Conservation (phyloP, 495 filamentous ascomycete species). For the Penicillium riverlandense region DNA sequence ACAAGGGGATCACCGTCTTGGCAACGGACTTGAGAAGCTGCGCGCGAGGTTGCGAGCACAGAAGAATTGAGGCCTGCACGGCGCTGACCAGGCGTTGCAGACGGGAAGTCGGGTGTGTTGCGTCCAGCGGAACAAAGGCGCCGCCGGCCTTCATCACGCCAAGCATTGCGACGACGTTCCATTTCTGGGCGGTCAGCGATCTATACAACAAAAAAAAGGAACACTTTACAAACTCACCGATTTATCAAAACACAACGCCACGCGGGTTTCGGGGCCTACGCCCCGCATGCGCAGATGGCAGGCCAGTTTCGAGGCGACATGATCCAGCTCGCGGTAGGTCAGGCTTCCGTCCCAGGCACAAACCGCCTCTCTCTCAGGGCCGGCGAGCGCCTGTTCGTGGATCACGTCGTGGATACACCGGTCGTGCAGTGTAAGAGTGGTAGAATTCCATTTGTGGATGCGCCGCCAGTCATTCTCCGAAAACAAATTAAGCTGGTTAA, state of each 20-base stretch:
- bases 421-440: slow-evolving; percentile 25
- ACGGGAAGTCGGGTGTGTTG: slow-evolving; percentile 46
- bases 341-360: slow-evolving; percentile 54
- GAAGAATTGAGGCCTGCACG: slow-evolving; percentile 35
- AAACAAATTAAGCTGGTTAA: slow-evolving; percentile 28
- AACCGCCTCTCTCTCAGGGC: slow-evolving; percentile 39
- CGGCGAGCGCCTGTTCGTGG: slow-evolving; percentile 26
- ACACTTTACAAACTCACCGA: slow-evolving; percentile 28
- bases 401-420: slow-evolving; percentile 48
- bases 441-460: slow-evolving; percentile 34
- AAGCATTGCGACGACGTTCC: slow-evolving; percentile 49
- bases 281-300: slow-evolving; percentile 36
- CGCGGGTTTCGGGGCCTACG: slow-evolving; percentile 39
- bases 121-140: slow-evolving; percentile 52
- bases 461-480: slow-evolving; percentile 34
- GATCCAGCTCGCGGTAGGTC: slow-evolving; percentile 48
- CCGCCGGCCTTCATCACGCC: slow-evolving; percentile 55
- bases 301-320: slow-evolving; percentile 40
- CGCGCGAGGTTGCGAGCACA: slow-evolving; percentile 43
- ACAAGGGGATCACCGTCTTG: slow-evolving; percentile 29
- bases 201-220: neutral
- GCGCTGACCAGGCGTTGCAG: slow-evolving; percentile 35
- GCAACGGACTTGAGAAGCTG: slow-evolving; percentile 20
- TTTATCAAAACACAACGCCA: slow-evolving; percentile 53
- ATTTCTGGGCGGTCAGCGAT: slow-evolving; percentile 28